Evolutionary conservation across 108 stramenopile genomes (phyloP), one percentile per base, ranked within the genome.

Genomic region (Cyclotella atomus): DNA sequence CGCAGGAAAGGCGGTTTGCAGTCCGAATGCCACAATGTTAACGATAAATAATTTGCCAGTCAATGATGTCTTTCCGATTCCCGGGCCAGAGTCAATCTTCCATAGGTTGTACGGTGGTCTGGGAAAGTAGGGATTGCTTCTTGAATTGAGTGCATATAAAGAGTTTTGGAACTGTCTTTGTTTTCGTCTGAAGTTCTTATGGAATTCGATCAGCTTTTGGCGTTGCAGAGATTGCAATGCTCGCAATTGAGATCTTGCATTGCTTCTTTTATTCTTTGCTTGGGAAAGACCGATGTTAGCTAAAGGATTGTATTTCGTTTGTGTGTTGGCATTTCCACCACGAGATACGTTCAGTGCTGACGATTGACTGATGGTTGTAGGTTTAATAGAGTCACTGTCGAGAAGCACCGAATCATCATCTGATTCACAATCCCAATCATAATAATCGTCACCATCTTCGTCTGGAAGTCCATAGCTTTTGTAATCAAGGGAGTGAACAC

Each of bases 1-100:
- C 1, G 20, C 27, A 0, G 91, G 91, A 68, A 81, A 82, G 15
- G 73, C 34, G 1, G 65, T 50, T 84, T 93, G 91, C 25, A 88
- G 14, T 7, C 60, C 87, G 60, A 77, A 90, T 14, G 83, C 56
- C 55, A 65, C 59, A 29, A 89, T 75, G 70, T 93, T 93, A 30
- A 85, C 45, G 0, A 83, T 23, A 49, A 83, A 68, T 17, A 83
- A 29, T 19, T 62, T 68, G 0, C 60, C 67, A 8, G 75, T 83
- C 19, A 79, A 30, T 14, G 80, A 60, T 9, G 70, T 59, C 36
- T 77, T 62, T 3, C 75, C 75, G 29, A 78, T 66, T 10, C 23
- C 29, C 56, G 41, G 63, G 16, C 68, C 36, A 30, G 65, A 29
- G 14, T 60, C 21, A 46, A 79, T 60, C 62, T 36, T 57, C 71